A percentile compares a stretch with the other conserved stretches of the same genome.
Evolutionary conservation across 1,284 basidiomycete genomes (phyloP).

Genomic region (Papiliotrema laurentii): DNA sequence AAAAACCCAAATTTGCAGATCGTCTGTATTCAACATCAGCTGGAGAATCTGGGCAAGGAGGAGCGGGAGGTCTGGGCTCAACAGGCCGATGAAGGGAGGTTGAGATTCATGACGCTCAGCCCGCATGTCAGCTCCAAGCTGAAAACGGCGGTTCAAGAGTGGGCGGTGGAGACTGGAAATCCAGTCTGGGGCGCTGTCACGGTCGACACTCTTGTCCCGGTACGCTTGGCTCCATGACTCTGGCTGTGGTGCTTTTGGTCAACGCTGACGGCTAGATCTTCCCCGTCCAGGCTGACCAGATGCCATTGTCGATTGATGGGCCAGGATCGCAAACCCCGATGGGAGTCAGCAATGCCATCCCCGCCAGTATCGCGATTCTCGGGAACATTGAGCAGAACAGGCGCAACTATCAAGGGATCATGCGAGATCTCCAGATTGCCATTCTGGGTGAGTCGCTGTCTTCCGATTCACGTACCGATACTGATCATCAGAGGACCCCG

Average conservation of each 20-base stretch:
- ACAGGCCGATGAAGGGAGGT: not conserved
- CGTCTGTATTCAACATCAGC: conserved; percentile 10
- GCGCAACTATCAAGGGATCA: conserved; percentile 8
- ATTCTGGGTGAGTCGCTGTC: conserved; percentile 3
- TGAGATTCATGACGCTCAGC: conserved; percentile 8
- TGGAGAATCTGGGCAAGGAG: conserved; percentile 6
- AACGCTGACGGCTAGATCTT: conserved; percentile 9
- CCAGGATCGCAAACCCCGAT: conserved; percentile 2
- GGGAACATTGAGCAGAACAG: conserved; percentile 9
- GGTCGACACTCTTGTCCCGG: conserved; percentile 10
- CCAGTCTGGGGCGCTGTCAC: conserved; percentile 6
- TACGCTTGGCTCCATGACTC: not conserved
- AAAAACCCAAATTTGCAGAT: conserved; percentile 4
- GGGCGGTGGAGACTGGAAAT: conserved; percentile 3
- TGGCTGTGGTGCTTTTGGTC: not conserved
- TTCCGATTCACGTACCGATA: not conserved
- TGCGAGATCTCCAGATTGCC: conserved; percentile 7
- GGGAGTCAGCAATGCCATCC: conserved; percentile 3
- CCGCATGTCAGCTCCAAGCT: conserved; percentile 7
- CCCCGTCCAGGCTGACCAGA: conserved; percentile 5
- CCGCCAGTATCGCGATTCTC: conserved; percentile 9
- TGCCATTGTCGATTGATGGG: not conserved
- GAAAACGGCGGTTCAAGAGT: conserved; percentile 5
- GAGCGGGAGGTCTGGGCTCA: conserved; percentile 7
- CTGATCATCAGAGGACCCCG: conserved; percentile 7